Conservation (phyloP, 2,329 filamentous ascomycete genomes). For the Cryphonectria nitschkei region DNA sequence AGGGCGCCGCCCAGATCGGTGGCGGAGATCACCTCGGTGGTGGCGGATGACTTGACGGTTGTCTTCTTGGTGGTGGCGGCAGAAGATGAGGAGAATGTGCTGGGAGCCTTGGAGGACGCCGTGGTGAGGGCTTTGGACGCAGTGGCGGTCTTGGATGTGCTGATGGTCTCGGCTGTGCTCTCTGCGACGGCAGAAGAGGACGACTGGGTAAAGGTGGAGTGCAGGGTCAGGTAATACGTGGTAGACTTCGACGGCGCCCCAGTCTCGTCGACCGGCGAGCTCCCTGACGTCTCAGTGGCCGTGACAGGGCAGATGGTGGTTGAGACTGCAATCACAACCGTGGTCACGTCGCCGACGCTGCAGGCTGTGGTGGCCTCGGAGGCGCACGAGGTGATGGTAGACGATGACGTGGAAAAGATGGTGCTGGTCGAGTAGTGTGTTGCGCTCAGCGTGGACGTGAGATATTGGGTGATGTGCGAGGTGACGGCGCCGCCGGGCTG, state of each 20-base stretch:
- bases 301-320: conserved; percentile 26
- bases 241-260: conserved; percentile 5
- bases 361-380: conserved; percentile 15
- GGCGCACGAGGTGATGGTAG: conserved; percentile 21
- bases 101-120: not conserved
- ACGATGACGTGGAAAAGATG: conserved; percentile 19
- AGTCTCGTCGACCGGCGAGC: conserved; percentile 9
- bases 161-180: not conserved
- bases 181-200: not conserved
- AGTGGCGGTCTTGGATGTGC: not conserved
- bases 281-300: conserved; percentile 13
- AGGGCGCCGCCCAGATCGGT: conserved; percentile 20
- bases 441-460: not conserved
- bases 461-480: not conserved
- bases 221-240: not conserved
- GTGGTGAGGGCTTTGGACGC: not conserved
- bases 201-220: not conserved
- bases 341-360: conserved; percentile 21
- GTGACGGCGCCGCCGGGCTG: conserved; percentile 7
- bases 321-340: conserved; percentile 18
- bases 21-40: conserved; percentile 17
- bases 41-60: not conserved
- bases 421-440: conserved; percentile 25
- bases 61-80: not conserved
- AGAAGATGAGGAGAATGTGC: not conserved